phyloP scores from a whole-genome alignment of 2,329 filamentous ascomycete genomes.

The Beauveria sp. region DNA sequence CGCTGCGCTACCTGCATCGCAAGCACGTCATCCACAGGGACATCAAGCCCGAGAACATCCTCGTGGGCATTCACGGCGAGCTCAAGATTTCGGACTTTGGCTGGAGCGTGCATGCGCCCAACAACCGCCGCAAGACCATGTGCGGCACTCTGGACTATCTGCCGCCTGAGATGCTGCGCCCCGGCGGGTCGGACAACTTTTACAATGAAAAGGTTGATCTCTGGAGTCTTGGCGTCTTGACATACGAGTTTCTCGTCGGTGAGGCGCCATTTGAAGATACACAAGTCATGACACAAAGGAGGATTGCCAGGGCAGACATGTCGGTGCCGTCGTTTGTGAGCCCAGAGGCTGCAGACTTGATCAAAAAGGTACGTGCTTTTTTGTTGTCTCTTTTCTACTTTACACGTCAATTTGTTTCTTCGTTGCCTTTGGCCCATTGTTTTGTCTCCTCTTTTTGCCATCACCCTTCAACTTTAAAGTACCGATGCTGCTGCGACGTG shows the following conservation, averaged over 20 bases:
- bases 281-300: conserved; percentile 84
- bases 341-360: conserved; percentile 81
- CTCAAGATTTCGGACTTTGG: conserved; percentile 98
- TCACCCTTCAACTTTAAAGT: neutral
- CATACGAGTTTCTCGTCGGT: conserved; percentile 92
- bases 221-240: conserved; percentile 91
- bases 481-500: neutral
- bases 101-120: conserved; percentile 96
- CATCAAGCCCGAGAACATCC: conserved; percentile 96
- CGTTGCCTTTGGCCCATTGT: neutral
- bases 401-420: neutral
- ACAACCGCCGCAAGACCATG: conserved; percentile 88
- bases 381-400: neutral
- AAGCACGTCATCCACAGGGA: conserved; percentile 97
- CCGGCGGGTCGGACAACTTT: conserved; percentile 72
- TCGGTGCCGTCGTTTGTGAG: conserved; percentile 85
- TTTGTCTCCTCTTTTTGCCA: neutral
- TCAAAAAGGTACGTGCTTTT: conserved; percentile 65
- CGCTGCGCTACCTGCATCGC: conserved; percentile 82
- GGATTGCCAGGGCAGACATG: conserved; percentile 88
- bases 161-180: conserved; percentile 93
- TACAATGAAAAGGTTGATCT: conserved; percentile 95
- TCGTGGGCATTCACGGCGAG: conserved; percentile 92
- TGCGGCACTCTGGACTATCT: conserved; percentile 97
- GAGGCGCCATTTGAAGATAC: conserved; percentile 97